These are phyloP conservation scores for Aspergillus neoniger DNA, from an alignment of 2,329 filamentous ascomycete species.

Conservation along the genomic window DNA sequence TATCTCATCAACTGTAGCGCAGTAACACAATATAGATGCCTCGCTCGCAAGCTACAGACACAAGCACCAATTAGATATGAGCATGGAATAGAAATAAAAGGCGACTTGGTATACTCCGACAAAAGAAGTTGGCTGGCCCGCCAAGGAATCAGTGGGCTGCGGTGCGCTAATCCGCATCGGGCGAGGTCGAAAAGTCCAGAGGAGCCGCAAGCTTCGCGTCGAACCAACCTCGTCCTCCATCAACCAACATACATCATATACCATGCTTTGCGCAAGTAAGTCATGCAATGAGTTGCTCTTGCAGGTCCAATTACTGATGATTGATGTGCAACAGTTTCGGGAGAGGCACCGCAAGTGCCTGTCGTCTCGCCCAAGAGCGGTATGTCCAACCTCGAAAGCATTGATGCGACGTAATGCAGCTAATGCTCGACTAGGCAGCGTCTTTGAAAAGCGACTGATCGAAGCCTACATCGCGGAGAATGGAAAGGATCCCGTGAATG, in stretches of 20 bases:
- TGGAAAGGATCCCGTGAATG: slow-evolving; percentile 86
- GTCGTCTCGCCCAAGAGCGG: slow-evolving; percentile 94
- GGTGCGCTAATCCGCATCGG: slow-evolving; percentile 36
- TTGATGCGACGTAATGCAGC: slow-evolving; percentile 19
- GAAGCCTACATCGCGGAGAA: slow-evolving; percentile 93
- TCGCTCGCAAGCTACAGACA: not conserved
- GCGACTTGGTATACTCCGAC: not conserved
- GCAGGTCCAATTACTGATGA: slow-evolving; percentile 19
- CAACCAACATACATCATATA: slow-evolving; percentile 27
- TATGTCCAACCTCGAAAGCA: slow-evolving; percentile 48
- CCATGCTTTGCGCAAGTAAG: slow-evolving; percentile 68
- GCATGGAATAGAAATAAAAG: not conserved
- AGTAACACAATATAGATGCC: not conserved
- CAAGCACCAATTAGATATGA: not conserved
- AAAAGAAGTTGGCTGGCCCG: slow-evolving; percentile 1
- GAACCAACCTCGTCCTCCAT: slow-evolving; percentile 26
- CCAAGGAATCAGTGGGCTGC: slow-evolving; percentile 24
- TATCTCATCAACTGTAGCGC: not conserved
- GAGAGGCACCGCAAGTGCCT: slow-evolving; percentile 91
- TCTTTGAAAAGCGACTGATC: slow-evolving; percentile 94
- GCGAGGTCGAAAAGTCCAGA: slow-evolving; percentile 40
- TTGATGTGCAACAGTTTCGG: slow-evolving; percentile 68
- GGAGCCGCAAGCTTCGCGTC: slow-evolving; percentile 37
- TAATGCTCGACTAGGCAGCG: slow-evolving; percentile 62
- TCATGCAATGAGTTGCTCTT: slow-evolving; percentile 27